These are phyloP conservation scores for Monilinia fructicola DNA, from an alignment of 2,329 filamentous ascomycete species.

Conservation along the genomic window DNA sequence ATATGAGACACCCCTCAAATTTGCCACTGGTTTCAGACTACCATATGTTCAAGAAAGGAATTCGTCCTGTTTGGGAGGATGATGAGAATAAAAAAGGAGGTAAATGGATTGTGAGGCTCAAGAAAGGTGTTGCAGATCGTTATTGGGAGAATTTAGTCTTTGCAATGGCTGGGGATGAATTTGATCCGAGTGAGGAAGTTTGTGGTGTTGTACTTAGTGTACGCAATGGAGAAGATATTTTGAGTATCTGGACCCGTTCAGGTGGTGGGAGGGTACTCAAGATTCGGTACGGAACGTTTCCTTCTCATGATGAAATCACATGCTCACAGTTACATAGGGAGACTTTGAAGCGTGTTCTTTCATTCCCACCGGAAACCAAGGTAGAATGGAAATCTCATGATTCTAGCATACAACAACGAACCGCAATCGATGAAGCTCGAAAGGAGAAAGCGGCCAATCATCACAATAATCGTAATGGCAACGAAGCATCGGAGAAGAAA, in stretches of 20 bases:
- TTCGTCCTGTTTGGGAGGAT: constrained; percentile 97
- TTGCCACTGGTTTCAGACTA: constrained; percentile 95
- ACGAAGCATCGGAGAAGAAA: constrained; percentile 32
- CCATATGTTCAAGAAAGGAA: constrained; percentile 95
- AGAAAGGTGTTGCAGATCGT: constrained; percentile 94
- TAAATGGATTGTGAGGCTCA: constrained; percentile 95
- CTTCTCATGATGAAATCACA: constrained; percentile 21
- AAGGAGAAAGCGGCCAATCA: constrained; percentile 70
- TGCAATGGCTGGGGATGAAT: constrained; percentile 90
- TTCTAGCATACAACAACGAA: constrained; percentile 88
- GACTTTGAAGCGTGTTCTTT: constrained; percentile 86
- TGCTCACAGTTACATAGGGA: constrained; percentile 57
- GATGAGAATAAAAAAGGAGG: constrained; percentile 94
- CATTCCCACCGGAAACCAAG: constrained; percentile 82
- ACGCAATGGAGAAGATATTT: constrained; percentile 90
- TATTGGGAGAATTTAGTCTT: constrained; percentile 96
- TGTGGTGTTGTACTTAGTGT: constrained; percentile 94
- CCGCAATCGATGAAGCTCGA: constrained; percentile 85
- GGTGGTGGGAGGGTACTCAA: constrained; percentile 92
- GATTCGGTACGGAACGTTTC: constrained; percentile 69
- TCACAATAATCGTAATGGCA: constrained; percentile 26
- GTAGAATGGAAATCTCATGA: constrained; percentile 97
- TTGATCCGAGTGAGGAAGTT: constrained; percentile 86
- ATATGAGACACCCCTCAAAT: constrained; percentile 84
- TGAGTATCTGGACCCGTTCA: constrained; percentile 96